Percentiles rank a stretch among this genome's conserved stretches.
These are phyloP conservation scores for Trypanosoma rangeli DNA, from an alignment of 208 protist species.

Conservation along the genomic window DNA sequence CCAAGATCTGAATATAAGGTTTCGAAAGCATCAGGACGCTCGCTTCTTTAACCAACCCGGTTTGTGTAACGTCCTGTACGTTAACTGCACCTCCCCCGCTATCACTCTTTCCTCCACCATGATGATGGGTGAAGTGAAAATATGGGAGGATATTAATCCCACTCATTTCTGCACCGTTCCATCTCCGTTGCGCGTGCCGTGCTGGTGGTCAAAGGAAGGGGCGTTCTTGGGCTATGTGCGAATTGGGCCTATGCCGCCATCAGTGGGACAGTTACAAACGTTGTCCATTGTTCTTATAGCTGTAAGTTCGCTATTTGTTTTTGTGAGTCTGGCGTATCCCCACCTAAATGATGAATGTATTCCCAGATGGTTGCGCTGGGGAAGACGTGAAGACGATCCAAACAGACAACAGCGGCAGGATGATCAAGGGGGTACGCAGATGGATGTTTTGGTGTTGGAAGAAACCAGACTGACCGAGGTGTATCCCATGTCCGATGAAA, in stretches of 20 bases:
- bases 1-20: background rate
- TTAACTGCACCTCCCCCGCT: constrained; percentile 7
- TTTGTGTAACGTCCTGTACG: constrained; percentile 6
- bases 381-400: background rate
- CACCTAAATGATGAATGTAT: background rate
- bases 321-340: background rate
- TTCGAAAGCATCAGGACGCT: background rate
- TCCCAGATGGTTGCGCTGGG: background rate
- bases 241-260: constrained; percentile 8
- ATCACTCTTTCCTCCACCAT: constrained; percentile 1
- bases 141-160: constrained; percentile 13
- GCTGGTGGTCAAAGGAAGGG: constrained; percentile 4
- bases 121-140: background rate
- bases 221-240: constrained; percentile 3
- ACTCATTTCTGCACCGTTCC: constrained; percentile 12
- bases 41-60: constrained; percentile 10
- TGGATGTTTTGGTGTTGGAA: background rate
- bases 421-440: background rate
- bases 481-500: background rate
- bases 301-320: background rate
- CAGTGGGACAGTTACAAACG: background rate
- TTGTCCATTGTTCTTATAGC: constrained; percentile 3
- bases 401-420: background rate
- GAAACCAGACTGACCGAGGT: background rate
- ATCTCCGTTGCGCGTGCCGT: constrained; percentile 2